Base-by-base conservation (phyloP, 1,284 basidiomycete genomes). In the Rhodotorula sp. region DNA sequence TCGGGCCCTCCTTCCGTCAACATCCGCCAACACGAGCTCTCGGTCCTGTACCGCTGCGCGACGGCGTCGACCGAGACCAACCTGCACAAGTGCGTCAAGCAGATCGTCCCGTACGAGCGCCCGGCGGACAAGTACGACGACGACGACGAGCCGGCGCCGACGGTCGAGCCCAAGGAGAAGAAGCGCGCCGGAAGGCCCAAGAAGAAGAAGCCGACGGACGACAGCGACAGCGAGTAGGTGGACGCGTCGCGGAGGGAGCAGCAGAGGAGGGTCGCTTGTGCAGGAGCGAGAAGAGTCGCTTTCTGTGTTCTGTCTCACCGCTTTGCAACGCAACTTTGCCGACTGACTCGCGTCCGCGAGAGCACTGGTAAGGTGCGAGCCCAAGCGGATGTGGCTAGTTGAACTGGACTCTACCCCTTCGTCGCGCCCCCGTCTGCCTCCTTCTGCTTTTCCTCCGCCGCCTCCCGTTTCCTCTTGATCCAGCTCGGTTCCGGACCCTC, bases 401-500 rank as follows among this genome's bases (percentile, higher is more conserved):
- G 34, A 34, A 5, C 34, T 34, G 34, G 34, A 34, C 3, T 34
- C 5, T 34, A 34, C 34, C 34, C 34, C 34, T 34, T 34, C 5
- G 3, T 34, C 34, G 34, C 44, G 10, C 64, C n/a, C 8, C 27
- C 44, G 12, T 17, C 7, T 23, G 3, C 49, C 19, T n/a, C 60
- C 16, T 19, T 5, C 34, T 5, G 21, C 50, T n/a, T 56, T n/a
- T 44, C 27, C 42, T 53, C 59, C 21, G 48, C 25, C 25, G 45
- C 52, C 25, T 50, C 57, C 53, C 34, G 16, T 14, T 34, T 52
- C 54, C 56, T 61, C 34, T n/a, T n/a, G 17, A 73, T 55, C 73
- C 73, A 74, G 48, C 67, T 69, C 50, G 73, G 73, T 49, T 74
- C 70, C 1, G 70, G 73, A 3, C 73, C 73, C 19, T 63, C 34